phyloP scores from a whole-genome alignment of 2,329 filamentous ascomycete species.

The Xylariaceae sp. region DNA sequence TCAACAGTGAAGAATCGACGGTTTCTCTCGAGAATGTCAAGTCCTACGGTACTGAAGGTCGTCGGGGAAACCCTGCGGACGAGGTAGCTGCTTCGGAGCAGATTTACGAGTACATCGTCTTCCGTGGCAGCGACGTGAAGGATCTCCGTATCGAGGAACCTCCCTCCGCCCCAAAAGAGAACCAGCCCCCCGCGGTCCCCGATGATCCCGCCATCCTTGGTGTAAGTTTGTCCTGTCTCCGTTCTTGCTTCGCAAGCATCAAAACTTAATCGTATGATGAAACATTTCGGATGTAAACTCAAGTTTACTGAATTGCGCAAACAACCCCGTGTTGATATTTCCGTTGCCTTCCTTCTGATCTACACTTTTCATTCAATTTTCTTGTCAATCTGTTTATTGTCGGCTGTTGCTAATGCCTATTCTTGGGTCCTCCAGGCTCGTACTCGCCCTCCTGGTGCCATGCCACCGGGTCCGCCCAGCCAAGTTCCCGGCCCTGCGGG shows the following conservation, averaged over 20 bases:
- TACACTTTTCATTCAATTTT: conserved; percentile 25
- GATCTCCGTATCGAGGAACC: conserved; percentile 90
- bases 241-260: conserved; percentile 3
- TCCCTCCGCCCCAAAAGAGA: conserved; percentile 66
- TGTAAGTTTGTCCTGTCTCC: conserved; percentile 60
- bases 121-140: conserved; percentile 96
- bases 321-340: conserved; percentile 90
- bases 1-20: conserved; percentile 95
- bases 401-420: conserved; percentile 26
- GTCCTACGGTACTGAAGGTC: conserved; percentile 90
- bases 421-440: conserved; percentile 33
- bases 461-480: conserved; percentile 22
- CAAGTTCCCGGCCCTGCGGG: conserved; percentile 33
- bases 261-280: conserved; percentile 62
- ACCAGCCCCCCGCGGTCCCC: conserved; percentile 71
- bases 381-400: background rate
- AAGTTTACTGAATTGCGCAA: conserved; percentile 86
- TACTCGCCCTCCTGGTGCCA: conserved; percentile 32
- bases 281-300: conserved; percentile 96
- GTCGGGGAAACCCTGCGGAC: conserved; percentile 69
- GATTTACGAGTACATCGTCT: conserved; percentile 98
- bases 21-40: conserved; percentile 95
- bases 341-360: conserved; percentile 99
- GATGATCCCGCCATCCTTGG: conserved; percentile 95
- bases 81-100: conserved; percentile 80